Evolutionary conservation across 345 rosid species (phyloP), one percentile per base, ranked within the genome.

Genomic region (Hypericum androsaemum): DNA sequence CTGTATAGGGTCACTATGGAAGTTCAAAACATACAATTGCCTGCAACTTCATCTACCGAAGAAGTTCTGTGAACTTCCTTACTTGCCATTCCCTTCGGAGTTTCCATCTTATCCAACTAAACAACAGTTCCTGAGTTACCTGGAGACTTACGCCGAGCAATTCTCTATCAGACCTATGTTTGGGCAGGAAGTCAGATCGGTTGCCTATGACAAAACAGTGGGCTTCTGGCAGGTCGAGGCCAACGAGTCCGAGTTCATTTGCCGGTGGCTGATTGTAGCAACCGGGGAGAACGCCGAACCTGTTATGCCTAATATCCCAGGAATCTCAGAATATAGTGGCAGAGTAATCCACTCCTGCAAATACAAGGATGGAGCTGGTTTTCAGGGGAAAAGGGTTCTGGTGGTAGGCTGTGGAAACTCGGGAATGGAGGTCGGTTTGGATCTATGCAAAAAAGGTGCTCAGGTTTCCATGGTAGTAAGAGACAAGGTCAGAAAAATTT

Each of bases 341-440:
- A 80, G 60, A 54, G 75, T 80, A 37, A 60, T 79, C 9, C 97
- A 88, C 46, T 75, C 90, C 10, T 80, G 80, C 50, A 68, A 43
- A 52, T 88, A 82, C 41, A 88, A 79, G 58, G 80, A 87, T 22
- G 95, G 95, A 48, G 64, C 61, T 16, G 78, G 52, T 35, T 80
- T 74, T 40, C 56, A 57, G 45, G 74, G 74, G 68, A 38, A 64
- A 56, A 69, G 63, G 64, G 97, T 88, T 54, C 59, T 88, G 63
- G 90, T 88, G 0, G 58, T 88, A 16, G 95, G 97, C 6, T 82
- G 95, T 66, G 97, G 97, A 0, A 88, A 88, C 57, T 88, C 97
- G 0, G 97, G 97, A 46, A 84, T 88, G 97, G 97, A 88, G 68
- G 83, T 88, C 37, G 75, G 95, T 68, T 68, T 88, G 63, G 97